Conservation (phyloP, 1,139 yeast species). For the Torulaspora pretoriensis region DNA sequence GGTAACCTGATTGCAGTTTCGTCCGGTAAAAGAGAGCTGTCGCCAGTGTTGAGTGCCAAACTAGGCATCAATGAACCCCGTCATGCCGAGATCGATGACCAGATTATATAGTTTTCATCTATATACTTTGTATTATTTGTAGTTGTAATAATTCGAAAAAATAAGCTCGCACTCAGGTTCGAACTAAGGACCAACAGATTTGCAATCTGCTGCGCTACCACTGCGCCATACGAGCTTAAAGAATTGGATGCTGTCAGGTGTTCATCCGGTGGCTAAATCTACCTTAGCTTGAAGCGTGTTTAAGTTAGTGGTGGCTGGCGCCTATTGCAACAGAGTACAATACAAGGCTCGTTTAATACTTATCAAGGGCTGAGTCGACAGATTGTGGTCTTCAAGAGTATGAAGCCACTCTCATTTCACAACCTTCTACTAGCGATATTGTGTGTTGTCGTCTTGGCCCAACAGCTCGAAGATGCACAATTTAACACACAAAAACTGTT, state of each 20-base stretch:
- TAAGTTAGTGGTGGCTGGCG: too few relatives aligned
- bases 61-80: conserved; percentile 16
- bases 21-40: conserved; percentile 25
- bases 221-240: conserved; percentile 72
- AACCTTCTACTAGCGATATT: not conserved
- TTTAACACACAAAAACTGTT: conserved; percentile 2
- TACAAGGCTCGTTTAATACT: too few relatives aligned
- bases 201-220: conserved; percentile 93
- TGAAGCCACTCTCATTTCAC: not conserved
- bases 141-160: not conserved
- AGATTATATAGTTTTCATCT: conserved; percentile 6
- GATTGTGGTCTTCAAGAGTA: too few relatives aligned
- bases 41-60: conserved; percentile 24
- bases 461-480: not conserved
- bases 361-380: too few relatives aligned
- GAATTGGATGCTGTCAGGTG: not conserved
- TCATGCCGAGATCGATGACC: conserved; percentile 17
- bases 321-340: too few relatives aligned
- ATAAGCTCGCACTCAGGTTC: conserved; percentile 15
- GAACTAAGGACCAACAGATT: conserved; percentile 85
- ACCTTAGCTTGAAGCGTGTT: not conserved
- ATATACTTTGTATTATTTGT: not conserved
- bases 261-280: not conserved
- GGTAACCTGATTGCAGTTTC: conserved; percentile 27
- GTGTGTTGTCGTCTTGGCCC: not conserved